Evolutionary conservation across 768 basidiomycete species (phyloP), one percentile per base, ranked within the genome.

Genomic region (Clitopilus hobsonii): DNA sequence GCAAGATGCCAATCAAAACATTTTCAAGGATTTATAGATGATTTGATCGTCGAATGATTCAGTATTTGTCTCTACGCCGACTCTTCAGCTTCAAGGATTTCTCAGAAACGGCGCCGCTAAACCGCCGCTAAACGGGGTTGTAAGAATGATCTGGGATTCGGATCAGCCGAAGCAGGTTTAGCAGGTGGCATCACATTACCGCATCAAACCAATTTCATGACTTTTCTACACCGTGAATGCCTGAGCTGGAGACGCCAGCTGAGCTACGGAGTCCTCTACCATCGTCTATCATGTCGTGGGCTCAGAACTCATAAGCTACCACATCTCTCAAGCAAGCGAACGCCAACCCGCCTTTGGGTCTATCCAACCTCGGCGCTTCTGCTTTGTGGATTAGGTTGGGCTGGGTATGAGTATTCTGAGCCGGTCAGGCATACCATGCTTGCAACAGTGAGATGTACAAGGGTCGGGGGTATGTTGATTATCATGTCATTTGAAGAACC

Each of bases 341-440:
- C 11, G 20, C 24, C 49, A 6, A 50, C 24, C 25, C 10, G 25
- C 18, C 18, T 16, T 10, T 25, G 72, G 30, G 49, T 74, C 14
- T 78, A 72, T 58, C 68, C 77, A 5, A 63, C 69, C 23, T 66
- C 73, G 36, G 54, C 71, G 13, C 51, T 75, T 48, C 58, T 73
- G 30, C 55, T 78, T 3, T 72, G 71, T 49, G 70, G 67, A 2
- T 67, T 69, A 16, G 67, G 72, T 24, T 71, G 68, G 51, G 55
- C 79, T 51, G 79, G 84, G 13, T 96, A 92, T 69, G 71, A 91
- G 55, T 79, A 82, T 27, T 80, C 76, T 56, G 79, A 88, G 53
- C 85, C 92, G 1, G 85, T 92, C 63, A 79, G 92, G 38, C 88
- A 96, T 69, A 73, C 82, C 2, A 68, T 81, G 5, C 75, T 96